Evolutionary conservation across 169 alveolate genomes (phyloP).

Genomic region (Plasmodium vivax): DNA sequence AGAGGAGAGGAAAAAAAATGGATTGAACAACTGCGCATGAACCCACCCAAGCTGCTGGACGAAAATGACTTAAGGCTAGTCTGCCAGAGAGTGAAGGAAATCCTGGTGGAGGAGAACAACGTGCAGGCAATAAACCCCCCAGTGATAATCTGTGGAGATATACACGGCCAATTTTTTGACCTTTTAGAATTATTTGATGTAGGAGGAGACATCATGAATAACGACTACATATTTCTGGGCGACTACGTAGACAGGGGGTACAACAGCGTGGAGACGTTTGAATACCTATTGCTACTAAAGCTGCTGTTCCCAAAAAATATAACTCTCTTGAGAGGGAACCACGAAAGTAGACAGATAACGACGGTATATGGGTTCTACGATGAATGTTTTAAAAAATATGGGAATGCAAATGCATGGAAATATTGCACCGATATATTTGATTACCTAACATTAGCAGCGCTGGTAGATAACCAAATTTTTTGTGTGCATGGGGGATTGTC

Average conservation of each 20-base stretch:
- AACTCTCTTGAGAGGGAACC: constrained; percentile 98
- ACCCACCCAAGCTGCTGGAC: constrained; percentile 92
- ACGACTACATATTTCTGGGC: constrained; percentile 98
- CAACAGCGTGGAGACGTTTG: constrained; percentile 98
- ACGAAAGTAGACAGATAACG: constrained; percentile 98
- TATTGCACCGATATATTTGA: constrained; percentile 98
- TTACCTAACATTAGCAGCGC: constrained; percentile 97
- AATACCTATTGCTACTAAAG: constrained; percentile 95
- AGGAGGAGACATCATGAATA: constrained; percentile 88
- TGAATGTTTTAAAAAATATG: constrained; percentile 99
- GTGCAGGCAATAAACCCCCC: constrained; percentile 98
- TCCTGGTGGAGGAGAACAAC: constrained; percentile 96
- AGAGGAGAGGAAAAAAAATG: constrained; percentile 91
- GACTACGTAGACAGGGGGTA: constrained; percentile 99
- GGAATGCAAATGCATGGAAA: constrained; percentile 98
- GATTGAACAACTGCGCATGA: constrained; percentile 93
- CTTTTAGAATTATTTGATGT: constrained; percentile 94
- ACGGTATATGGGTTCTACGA: constrained; percentile 99
- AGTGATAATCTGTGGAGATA: constrained; percentile 98
- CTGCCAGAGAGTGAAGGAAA: constrained; percentile 97
- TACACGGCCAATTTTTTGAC: constrained; percentile 97
- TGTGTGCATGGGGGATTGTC: constrained; percentile 99
- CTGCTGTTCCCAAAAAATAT: constrained; percentile 97
- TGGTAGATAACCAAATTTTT: constrained; percentile 95
- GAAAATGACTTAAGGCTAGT: constrained; percentile 96